Base-by-base conservation (phyloP, 805 yeast species). In the Candida awuae region DNA sequence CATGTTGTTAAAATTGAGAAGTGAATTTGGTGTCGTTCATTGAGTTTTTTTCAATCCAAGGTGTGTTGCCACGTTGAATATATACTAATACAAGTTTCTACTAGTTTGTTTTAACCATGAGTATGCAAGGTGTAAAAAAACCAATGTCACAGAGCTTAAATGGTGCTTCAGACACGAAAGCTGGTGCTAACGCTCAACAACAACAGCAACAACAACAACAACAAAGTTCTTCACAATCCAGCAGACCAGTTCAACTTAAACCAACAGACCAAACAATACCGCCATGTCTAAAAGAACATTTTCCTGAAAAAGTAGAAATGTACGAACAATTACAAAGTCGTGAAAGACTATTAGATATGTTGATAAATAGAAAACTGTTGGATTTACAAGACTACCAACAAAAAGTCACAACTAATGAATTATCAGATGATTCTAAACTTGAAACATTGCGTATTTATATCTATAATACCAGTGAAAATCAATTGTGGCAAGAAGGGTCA, bases 381-480 rank as follows among this genome's bases (percentile, higher is more conserved):
- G 97, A 90, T 52, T 68, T 87, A 41, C 94, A 85, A 56, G 94
- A 88, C 43, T 53, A 68, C 66, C 57, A 63, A 68, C 44, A 69
- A 68, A 35, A 37, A 19, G 21, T 43, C 14, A 34, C 29, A 6
- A 41, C 43, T 10, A 23, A 17, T 15, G 40, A 70, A 64, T 49
- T 69, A 62, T 57, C 65, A 52, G 63, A 67, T 56, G 50, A 67
- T 59, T 46, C 59, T 58, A 33, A 64, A 43, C 52, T 56, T 49
- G 73, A 73, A 45, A 75, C 75, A 27, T 68, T 92, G 50, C 74
- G 97, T 41, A 73, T 92, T 14, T 90, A 79, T 54, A 68, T 92
- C 15, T 86, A 88, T 52, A 86, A 84, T 55, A 80, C 85, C 4
- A 67, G 82, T 22, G 84, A 80, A 45, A 84, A 84, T 56, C 97